Evolutionary conservation across 2,329 filamentous ascomycete species (phyloP), one percentile per base, ranked within the genome.

Genomic region (Chaetothyriales sp.): DNA sequence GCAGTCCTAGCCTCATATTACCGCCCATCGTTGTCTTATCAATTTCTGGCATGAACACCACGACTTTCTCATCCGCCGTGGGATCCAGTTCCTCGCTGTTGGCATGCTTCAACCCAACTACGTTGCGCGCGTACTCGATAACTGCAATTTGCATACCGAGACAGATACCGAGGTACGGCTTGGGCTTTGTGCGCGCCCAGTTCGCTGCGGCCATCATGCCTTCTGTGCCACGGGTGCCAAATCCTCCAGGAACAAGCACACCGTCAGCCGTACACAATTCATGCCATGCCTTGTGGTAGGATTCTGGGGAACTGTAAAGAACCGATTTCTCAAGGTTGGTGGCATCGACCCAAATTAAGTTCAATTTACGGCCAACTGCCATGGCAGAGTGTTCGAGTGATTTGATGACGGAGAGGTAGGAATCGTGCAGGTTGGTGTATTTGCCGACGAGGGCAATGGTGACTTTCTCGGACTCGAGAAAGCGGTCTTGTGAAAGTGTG

Each of bases 21-120:
- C 85, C 89, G 50, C 89, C 88, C 67, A 89, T 76, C 56, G 83
- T 82, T n/a, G 74, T 76, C 64, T 82, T 80, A 69, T 85, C 78
- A 60, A 85, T 78, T 66, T 95, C 90, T 1, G 90, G 90, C 92
- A 97, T 98, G 70, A 85, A 90, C 60, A 97, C 78, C 59, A 98
- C 81, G 25, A 86, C 78, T 22, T 78, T 80, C 63, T 89, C 74
- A 47, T 80, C 71, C n/a, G 81, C 77, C 15, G 65, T 53, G 8
- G 69, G 66, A 51, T 78, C 67, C 57, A 82, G 75, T 59, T 83
- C 80, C 51, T 73, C 73, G 5, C 74, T 78, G 4, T 73, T 74
- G 1, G 78, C 79, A 44, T 73, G 69, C 2, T 69, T 67, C 56
- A 89, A 75, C 25, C 78, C 78, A 68, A 81, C 85, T 1, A 90